Conservation (phyloP, 208 protist species). For the Tritrichomonas musculus region DNA sequence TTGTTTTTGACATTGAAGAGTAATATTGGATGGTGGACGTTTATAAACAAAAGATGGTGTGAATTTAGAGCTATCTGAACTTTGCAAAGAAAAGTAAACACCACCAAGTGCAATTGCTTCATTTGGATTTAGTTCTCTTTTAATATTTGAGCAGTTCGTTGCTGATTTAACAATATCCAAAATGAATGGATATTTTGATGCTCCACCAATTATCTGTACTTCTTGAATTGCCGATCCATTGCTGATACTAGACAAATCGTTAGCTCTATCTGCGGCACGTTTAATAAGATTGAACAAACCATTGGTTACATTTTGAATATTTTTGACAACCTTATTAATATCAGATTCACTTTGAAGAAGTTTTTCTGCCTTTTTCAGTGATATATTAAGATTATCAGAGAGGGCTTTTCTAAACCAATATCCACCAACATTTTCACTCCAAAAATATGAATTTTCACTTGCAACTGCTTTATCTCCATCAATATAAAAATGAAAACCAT, state of each 20-base stretch:
- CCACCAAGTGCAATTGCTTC: background rate
- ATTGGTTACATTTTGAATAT: background rate
- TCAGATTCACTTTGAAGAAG: background rate
- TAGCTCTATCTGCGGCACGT: background rate
- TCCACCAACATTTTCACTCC: background rate
- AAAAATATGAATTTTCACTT: background rate
- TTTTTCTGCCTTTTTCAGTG: background rate
- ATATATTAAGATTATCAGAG: background rate
- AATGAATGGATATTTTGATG: background rate
- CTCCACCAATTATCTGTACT: slow-evolving; percentile 1
- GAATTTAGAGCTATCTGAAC: background rate
- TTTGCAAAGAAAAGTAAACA: background rate
- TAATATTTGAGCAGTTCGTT: slow-evolving; percentile 13
- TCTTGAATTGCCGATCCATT: background rate
- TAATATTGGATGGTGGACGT: too few species aligned
- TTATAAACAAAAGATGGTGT: background rate
- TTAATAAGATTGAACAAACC: background rate
- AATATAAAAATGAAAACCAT: background rate
- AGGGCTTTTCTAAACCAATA: background rate
- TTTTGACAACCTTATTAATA: background rate
- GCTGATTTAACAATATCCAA: background rate
- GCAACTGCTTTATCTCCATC: background rate
- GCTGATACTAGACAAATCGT: background rate
- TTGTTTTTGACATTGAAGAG: background rate
- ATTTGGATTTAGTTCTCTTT: background rate